A percentile compares a stretch with the other conserved stretches of the same genome.
Evolutionary conservation across 768 basidiomycete species (phyloP).

Genomic region (Suillus subalutaceus): DNA sequence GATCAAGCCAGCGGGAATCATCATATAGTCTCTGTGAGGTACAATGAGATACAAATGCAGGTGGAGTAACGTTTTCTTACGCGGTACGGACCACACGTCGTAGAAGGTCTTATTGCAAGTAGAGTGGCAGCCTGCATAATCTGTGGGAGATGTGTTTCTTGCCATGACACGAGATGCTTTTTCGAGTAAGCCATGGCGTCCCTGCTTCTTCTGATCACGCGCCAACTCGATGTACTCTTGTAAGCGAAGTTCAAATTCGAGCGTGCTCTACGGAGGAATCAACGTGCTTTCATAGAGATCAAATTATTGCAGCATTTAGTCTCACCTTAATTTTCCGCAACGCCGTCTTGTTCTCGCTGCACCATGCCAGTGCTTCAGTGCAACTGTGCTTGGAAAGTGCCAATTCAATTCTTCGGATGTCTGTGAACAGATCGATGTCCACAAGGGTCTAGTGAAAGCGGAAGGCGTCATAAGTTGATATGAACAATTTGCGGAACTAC

Average conservation of each 20-base stretch:
- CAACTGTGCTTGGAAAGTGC: constrained; percentile 79
- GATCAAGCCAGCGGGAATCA: constrained; percentile 69
- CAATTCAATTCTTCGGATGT: constrained; percentile 83
- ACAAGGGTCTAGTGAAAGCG: constrained; percentile 64
- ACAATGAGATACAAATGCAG: constrained; percentile 9
- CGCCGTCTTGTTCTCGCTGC: constrained; percentile 92
- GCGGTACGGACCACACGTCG: constrained; percentile 78
- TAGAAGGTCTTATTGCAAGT: constrained; percentile 73
- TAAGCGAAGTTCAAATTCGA: constrained; percentile 94
- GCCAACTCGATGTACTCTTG: constrained; percentile 97
- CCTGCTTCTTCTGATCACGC: constrained; percentile 59
- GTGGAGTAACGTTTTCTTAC: constrained; percentile 42
- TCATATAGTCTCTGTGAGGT: constrained; percentile 78
- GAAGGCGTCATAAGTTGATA: not conserved
- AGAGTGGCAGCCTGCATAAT: constrained; percentile 78
- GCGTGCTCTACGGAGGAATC: constrained; percentile 65
- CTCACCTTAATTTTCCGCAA: constrained; percentile 87
- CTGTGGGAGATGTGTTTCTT: constrained; percentile 76
- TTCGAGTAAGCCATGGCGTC: constrained; percentile 86
- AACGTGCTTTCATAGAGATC: constrained; percentile 20
- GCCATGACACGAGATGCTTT: constrained; percentile 83
- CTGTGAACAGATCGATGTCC: constrained; percentile 89
- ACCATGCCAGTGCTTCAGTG: constrained; percentile 91
- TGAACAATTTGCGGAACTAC: constrained; percentile 23
- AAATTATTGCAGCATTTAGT: constrained; percentile 14